phyloP scores from a whole-genome alignment of 2,329 filamentous ascomycete species.

The Xylaria sp. region DNA sequence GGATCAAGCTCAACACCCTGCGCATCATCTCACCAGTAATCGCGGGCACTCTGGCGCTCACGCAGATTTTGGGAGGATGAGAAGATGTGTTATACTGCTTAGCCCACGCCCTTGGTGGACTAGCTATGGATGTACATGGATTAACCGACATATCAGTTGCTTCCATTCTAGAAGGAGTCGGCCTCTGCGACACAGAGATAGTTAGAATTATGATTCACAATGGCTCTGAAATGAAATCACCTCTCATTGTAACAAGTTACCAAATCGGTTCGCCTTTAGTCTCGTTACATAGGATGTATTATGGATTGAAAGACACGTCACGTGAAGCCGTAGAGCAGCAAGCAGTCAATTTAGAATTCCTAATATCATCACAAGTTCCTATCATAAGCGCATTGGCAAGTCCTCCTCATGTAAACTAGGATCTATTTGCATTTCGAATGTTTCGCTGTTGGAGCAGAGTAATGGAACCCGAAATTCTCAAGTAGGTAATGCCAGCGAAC shows the following conservation, averaged over 20 bases:
- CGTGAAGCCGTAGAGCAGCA: background rate
- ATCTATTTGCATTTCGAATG: background rate
- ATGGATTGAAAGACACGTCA: background rate
- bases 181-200: background rate
- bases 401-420: no score
- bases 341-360: background rate
- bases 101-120: no score
- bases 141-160: background rate
- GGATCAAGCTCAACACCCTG: conserved; percentile 52
- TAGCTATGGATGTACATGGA: background rate
- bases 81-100: conserved; percentile 17
- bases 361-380: background rate
- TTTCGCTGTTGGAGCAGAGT: background rate
- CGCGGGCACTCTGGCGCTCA: conserved; percentile 51
- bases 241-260: background rate
- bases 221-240: background rate
- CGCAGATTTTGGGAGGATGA: conserved; percentile 45
- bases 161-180: background rate
- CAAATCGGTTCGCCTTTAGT: background rate
- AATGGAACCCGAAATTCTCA: no score
- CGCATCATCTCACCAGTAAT: conserved; percentile 51
- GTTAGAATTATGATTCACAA: background rate
- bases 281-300: background rate
- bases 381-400: background rate
- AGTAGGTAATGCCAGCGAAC: background rate